These are phyloP conservation scores for Paecilomyces sp. DNA, from an alignment of 2,329 filamentous ascomycete species.

Conservation along the genomic window DNA sequence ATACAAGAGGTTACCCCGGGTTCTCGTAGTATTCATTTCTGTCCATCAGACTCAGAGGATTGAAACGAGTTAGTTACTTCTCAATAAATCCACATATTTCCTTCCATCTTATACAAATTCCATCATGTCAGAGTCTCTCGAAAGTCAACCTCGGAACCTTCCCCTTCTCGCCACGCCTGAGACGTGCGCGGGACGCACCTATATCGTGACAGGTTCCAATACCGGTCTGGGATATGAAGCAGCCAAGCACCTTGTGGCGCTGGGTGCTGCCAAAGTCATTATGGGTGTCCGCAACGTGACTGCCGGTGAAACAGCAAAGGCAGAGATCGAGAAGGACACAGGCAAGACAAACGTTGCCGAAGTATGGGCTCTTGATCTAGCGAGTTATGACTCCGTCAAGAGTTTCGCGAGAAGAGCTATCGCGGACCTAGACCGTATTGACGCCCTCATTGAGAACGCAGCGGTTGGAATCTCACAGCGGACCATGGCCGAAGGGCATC, in stretches of 20 bases:
- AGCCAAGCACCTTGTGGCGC: not conserved
- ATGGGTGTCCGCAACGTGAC: not conserved
- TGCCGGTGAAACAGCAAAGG: not conserved
- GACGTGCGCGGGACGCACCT: not conserved
- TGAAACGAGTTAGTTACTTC: no score
- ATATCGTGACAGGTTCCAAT: not conserved
- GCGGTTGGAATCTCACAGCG: not conserved
- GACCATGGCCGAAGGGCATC: conserved; percentile 14
- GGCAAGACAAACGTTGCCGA: not conserved
- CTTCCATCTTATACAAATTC: not conserved
- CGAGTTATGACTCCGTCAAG: not conserved
- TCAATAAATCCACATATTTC: no score
- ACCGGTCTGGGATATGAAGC: not conserved
- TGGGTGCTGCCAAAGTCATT: not conserved
- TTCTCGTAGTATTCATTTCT: no score
- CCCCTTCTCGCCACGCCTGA: not conserved
- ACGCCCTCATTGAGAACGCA: not conserved
- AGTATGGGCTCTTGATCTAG: not conserved
- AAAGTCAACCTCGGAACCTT: not conserved
- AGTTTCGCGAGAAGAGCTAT: not conserved
- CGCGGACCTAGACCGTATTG: not conserved
- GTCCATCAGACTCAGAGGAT: not conserved
- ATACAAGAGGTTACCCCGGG: not conserved
- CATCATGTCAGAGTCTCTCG: not conserved
- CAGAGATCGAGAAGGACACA: not conserved